Conservation (phyloP, 306 rosid genomes). For the Sphenostylis stenocarpa region DNA sequence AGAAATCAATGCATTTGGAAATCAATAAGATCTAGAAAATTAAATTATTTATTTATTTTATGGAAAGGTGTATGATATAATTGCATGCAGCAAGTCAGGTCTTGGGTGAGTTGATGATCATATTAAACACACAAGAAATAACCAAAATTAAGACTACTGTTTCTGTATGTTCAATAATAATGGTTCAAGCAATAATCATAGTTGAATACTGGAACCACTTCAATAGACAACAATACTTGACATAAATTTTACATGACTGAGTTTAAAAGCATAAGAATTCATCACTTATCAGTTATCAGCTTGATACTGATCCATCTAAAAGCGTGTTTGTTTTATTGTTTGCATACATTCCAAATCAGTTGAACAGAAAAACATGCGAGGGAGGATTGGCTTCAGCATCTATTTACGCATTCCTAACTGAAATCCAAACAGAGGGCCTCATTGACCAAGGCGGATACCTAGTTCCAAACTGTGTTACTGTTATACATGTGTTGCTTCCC, state of each 20-base stretch:
- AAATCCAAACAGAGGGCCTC: background rate
- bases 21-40: background rate
- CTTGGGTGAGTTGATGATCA: background rate
- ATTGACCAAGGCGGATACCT: background rate
- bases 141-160: background rate
- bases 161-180: slow-evolving; percentile 4
- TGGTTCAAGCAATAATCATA: background rate
- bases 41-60: background rate
- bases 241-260: background rate
- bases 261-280: background rate
- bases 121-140: slow-evolving; percentile 7
- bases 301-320: background rate
- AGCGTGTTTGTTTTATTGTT: too few relatives aligned
- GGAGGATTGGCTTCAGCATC: too few relatives aligned
- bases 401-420: too few relatives aligned
- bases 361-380: too few relatives aligned
- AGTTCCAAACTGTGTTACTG: background rate
- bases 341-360: too few relatives aligned
- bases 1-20: background rate
- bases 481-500: background rate
- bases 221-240: background rate
- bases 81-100: background rate
- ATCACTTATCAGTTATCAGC: background rate
- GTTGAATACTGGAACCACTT: background rate
- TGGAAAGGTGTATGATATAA: slow-evolving; percentile 1